Percentiles rank a stretch among this genome's conserved stretches.
These are phyloP conservation scores for Dictyostelium capitatum DNA, from an alignment of 78 protist species.

Conservation along the genomic window DNA sequence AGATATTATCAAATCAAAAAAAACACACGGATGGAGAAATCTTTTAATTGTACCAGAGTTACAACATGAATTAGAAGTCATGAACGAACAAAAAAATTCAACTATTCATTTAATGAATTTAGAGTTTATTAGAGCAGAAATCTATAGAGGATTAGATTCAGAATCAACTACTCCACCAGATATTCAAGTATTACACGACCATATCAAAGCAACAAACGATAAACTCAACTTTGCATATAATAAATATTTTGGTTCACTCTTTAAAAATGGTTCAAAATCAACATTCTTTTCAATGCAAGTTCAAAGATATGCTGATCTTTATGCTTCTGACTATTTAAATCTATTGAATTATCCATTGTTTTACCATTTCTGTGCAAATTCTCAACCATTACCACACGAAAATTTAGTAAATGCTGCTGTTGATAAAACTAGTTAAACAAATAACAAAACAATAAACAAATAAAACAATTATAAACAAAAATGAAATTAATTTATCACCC, in stretches of 20 bases:
- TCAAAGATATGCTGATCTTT: constrained; percentile 88
- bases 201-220: constrained; percentile 46
- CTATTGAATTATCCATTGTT: constrained; percentile 85
- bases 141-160: constrained; percentile 71
- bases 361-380: constrained; percentile 79
- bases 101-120: constrained; percentile 75
- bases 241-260: constrained; percentile 77
- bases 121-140: constrained; percentile 85
- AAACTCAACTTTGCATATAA: constrained; percentile 70
- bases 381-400: constrained; percentile 68
- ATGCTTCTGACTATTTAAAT: constrained; percentile 71
- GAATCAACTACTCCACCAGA: constrained; percentile 75
- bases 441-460: background rate
- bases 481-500: too few relatives aligned
- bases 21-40: constrained; percentile 87
- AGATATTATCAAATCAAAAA: constrained; percentile 86
- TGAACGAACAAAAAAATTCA: constrained; percentile 47
- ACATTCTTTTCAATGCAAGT: constrained; percentile 88
- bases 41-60: constrained; percentile 85
- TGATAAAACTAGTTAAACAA: constrained; percentile 41
- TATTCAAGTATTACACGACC: constrained; percentile 43
- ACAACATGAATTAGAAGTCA: constrained; percentile 56
- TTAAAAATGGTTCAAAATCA: constrained; percentile 81
- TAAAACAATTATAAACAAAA: background rate
- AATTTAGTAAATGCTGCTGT: constrained; percentile 9